Base-by-base conservation (phyloP, 139 green algal genomes). In the Dunaliella primolecta region DNA sequence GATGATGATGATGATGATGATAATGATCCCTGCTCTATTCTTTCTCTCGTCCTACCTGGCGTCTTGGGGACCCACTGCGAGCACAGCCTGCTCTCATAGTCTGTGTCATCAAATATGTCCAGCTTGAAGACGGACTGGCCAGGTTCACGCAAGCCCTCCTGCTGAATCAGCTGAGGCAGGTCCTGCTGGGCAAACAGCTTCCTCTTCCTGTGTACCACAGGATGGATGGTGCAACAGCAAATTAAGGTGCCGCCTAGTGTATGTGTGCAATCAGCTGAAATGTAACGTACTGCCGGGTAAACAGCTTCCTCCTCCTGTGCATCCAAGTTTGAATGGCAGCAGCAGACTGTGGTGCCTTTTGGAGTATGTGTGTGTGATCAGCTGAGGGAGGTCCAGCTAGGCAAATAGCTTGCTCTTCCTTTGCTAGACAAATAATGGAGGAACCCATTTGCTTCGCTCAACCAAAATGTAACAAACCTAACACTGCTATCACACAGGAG, bases 41-140 rank as follows among this genome's bases (percentile, higher is more conserved):
- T n/a, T n/a, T n/a, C n/a, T n/a, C n/a, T n/a, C n/a, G 38, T 87
- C 72, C 36, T 37, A 92, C 90, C 91, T 78, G 86, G 83, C n/a
- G 82, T 81, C 0, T 71, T 80, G n/a, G 91, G 87, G 38, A 94
- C 89, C 94, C 94, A 96, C 64, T 95, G 86, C 70, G 81, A 35
- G 27, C 88, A 84, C 3, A 56, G 86, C 23, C 94, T 86, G 75
- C 64, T 90, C 82, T 96, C 94, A 81, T 88, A 94, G 2, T 91
- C 87, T 21, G 88, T 91, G 86, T 96, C 89, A 80, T 96, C 94
- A 90, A 96, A 96, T 32, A 91, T 35, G 35, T 93, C 89, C 23
- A 95, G 86, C 33, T 83, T 70, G 20, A 92, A 82, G 2, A 85
- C 38, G 46, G 82, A 81, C 34, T 29, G 1, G 36, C 32, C 75